Percentiles rank a stretch among this genome's conserved stretches.
Conservation (phyloP, 2,329 filamentous ascomycete genomes). For the Parasarocladium wereldwijsianum region DNA sequence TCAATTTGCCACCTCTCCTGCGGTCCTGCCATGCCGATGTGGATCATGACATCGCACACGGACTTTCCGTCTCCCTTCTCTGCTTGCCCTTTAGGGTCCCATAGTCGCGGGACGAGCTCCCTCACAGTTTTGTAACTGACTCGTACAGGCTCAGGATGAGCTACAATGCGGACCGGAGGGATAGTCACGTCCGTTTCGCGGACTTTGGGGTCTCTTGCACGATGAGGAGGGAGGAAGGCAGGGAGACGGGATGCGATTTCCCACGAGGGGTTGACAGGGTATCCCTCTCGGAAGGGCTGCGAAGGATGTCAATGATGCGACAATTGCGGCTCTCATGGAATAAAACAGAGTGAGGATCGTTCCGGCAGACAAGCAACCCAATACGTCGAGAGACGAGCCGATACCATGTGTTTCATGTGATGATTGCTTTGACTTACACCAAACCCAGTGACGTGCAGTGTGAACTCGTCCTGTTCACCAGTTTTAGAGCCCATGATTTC, state of each 20-base stretch:
- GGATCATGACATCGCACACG: conserved; percentile 48
- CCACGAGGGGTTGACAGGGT: conserved; percentile 66
- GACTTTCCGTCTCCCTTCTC: conserved; percentile 14
- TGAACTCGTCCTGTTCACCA: conserved; percentile 5
- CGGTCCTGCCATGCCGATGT: conserved; percentile 67
- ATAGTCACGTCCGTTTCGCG: conserved; percentile 16
- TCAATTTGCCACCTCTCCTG: conserved; percentile 55
- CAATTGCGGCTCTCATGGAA: no score
- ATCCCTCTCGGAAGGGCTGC: conserved; percentile 61
- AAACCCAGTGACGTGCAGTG: conserved; percentile 4
- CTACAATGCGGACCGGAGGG: conserved; percentile 42
- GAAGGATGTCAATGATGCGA: no score
- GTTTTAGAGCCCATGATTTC: conserved; percentile 6
- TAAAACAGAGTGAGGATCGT: no score
- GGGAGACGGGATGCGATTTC: conserved; percentile 62
- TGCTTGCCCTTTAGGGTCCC: conserved; percentile 25
- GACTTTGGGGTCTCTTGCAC: conserved; percentile 23
- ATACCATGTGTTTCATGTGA: no score
- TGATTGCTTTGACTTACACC: conserved; percentile 4
- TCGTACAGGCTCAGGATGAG: conserved; percentile 51
- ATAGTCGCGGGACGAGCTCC: conserved; percentile 46
- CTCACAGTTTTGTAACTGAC: conserved; percentile 58
- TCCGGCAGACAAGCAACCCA: no score
- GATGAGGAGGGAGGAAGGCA: conserved; percentile 38
- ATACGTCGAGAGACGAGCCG: no score